phyloP scores from a whole-genome alignment of 2,329 filamentous ascomycete species.

The Ophiocordyceps sinensis region DNA sequence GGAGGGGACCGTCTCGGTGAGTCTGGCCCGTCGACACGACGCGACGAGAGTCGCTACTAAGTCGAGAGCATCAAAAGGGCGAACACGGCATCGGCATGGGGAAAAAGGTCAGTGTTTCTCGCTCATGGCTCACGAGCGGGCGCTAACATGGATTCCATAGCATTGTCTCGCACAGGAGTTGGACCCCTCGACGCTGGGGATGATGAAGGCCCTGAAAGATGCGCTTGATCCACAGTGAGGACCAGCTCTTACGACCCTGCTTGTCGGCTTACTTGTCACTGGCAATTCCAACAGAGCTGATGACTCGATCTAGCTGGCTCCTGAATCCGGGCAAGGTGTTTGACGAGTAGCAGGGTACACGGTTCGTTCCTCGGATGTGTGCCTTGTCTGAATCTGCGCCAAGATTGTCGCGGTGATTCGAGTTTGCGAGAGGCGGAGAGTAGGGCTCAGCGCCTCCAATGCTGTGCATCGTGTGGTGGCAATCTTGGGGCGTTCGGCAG shows the following conservation, averaged over 20 bases:
- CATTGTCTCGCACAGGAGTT: slow-evolving; percentile 47
- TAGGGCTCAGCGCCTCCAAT: too few relatives aligned
- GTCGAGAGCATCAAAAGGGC: slow-evolving; percentile 19
- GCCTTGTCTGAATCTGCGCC: too few relatives aligned
- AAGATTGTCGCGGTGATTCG: too few relatives aligned
- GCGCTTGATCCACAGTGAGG: slow-evolving; percentile 41
- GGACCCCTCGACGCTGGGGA: slow-evolving; percentile 44
- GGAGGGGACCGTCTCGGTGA: slow-evolving; percentile 52
- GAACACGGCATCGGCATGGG: slow-evolving; percentile 59
- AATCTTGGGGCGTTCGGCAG: too few relatives aligned
- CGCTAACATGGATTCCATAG: slow-evolving; percentile 5
- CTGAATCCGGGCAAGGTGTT: slow-evolving; percentile 60
- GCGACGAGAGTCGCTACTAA: too few relatives aligned
- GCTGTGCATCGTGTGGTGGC: too few relatives aligned
- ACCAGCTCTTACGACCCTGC: not conserved
- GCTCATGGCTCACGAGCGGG: not conserved
- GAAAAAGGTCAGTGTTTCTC: slow-evolving; percentile 43
- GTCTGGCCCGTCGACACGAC: slow-evolving; percentile 22
- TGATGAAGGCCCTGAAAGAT: slow-evolving; percentile 52
- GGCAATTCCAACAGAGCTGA: not conserved
- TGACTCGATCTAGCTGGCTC: slow-evolving; percentile 32
- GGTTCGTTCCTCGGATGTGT: too few relatives aligned
- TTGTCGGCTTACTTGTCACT: not conserved
- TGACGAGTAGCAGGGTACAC: slow-evolving; percentile 20
- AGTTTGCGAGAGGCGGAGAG: too few relatives aligned